Base-by-base conservation (phyloP, 2,329 filamentous ascomycete genomes). In the Coniochaeta sp. region DNA sequence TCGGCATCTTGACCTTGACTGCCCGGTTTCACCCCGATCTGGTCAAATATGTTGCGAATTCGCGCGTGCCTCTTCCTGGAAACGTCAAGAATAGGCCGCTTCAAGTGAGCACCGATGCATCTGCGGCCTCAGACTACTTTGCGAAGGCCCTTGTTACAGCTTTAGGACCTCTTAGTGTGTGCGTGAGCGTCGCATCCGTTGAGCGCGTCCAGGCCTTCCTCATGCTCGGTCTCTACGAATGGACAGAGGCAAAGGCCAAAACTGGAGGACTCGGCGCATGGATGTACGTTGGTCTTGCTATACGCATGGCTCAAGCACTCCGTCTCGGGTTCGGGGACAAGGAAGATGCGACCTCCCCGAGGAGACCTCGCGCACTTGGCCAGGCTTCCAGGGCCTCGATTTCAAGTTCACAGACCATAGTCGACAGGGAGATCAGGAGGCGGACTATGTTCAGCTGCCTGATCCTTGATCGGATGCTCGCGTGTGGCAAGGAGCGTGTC, bases 371-470 rank as follows among this genome's bases (percentile, higher is more conserved):
- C 8, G 24, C 44, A 16, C 2, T 24, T n/a, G 16, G 43, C 14
- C 55, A 38, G 14, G 47, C 58, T 28, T 55, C 59, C 22, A 61
- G 58, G 40, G 44, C 61, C 26, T 22, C 62, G 36, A 60, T 67
- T 57, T 52, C 60, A 6, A 58, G 54, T 19, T 59, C 63, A 12
- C 64, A 65, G 56, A 61, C 76, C 17, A 80, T 83, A 55, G 81
- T 88, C 24, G 75, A 81, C 38, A 84, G 83, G 61, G 89, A 91
- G 70, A 81, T 87, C 14, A 78, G 81, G 62, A 79, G 89, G 28
- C 81, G 89, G 7, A 90, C 88, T 0, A 89, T 90, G 76, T 91
- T 88, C 76, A 89, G 88, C 65, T 90, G 88, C 67, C 86, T 89
- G 61, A 85, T 90, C 58, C 77, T 91, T 65, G 89, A 91, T 69